Conservation (phyloP, 83 land plant species). For the Thuja plicata region DNA sequence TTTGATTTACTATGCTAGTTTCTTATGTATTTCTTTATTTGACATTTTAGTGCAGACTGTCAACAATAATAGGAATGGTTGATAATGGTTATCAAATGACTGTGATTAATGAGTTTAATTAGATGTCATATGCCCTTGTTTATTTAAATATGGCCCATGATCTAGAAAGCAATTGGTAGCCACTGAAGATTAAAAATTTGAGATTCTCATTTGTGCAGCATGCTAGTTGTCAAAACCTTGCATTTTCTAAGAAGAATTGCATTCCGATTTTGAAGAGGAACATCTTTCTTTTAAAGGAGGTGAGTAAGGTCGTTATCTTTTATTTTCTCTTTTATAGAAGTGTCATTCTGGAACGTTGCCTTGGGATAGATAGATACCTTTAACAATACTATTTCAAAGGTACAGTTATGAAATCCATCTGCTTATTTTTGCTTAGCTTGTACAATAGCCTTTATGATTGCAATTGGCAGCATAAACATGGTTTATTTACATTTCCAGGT, state of each 20-base stretch:
- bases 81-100: not conserved
- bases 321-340: not conserved
- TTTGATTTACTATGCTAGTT: not conserved
- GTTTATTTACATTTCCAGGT: not conserved
- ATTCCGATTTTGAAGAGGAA: not conserved
- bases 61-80: not conserved
- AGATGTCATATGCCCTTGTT: not conserved
- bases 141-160: slow-evolving; percentile 1
- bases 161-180: not conserved
- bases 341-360: not conserved
- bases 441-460: not conserved
- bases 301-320: not conserved
- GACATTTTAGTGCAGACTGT: not conserved
- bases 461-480: not conserved
- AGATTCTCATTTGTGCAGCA: not conserved
- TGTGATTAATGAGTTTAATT: not conserved
- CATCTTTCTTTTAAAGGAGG: not conserved
- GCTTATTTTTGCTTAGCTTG: not conserved
- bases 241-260: not conserved
- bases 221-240: not conserved
- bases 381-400: not conserved
- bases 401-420: not conserved
- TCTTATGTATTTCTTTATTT: not conserved
- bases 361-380: not conserved
- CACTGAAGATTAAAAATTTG: not conserved